Conservation (phyloP, 2,329 filamentous ascomycete genomes). For the Aureobasidium sp. region DNA sequence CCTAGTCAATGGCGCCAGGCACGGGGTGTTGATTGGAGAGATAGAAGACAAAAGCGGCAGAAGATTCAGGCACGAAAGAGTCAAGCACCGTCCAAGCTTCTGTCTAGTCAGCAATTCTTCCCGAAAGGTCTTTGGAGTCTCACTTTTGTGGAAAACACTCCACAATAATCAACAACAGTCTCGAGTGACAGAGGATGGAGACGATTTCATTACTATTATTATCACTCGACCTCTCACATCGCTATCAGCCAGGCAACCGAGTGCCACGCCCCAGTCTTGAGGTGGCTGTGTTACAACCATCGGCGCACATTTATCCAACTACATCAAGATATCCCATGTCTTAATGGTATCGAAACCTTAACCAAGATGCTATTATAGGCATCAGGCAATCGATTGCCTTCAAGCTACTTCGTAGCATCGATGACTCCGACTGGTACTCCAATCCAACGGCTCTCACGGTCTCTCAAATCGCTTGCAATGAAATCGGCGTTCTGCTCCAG, state of each 20-base stretch:
- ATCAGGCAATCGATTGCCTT: not conserved
- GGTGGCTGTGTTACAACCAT: not conserved
- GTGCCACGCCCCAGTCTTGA: not conserved
- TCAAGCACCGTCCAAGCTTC: not conserved
- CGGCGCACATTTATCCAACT: not conserved
- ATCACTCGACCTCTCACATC: not conserved
- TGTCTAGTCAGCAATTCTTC: not conserved
- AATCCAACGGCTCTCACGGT: constrained; percentile 23
- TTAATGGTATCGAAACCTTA: not conserved
- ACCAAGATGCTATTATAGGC: not conserved
- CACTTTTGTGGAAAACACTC: not conserved
- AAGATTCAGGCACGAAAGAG: not conserved
- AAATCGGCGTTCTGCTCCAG: constrained; percentile 37
- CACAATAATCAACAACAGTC: not conserved
- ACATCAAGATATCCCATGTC: not conserved
- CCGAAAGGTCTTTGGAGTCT: not conserved
- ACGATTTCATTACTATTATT: not conserved
- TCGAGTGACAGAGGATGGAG: not conserved
- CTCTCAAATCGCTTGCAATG: constrained; percentile 32
- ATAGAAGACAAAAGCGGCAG: not conserved
- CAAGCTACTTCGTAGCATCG: constrained; percentile 15
- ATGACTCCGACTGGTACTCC: constrained; percentile 31
- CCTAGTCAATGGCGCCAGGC: not conserved
- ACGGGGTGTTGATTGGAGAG: not conserved
- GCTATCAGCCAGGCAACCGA: not conserved